These are phyloP conservation scores for Leccinum angustisporum DNA, from an alignment of 1,284 basidiomycete species.

Conservation along the genomic window DNA sequence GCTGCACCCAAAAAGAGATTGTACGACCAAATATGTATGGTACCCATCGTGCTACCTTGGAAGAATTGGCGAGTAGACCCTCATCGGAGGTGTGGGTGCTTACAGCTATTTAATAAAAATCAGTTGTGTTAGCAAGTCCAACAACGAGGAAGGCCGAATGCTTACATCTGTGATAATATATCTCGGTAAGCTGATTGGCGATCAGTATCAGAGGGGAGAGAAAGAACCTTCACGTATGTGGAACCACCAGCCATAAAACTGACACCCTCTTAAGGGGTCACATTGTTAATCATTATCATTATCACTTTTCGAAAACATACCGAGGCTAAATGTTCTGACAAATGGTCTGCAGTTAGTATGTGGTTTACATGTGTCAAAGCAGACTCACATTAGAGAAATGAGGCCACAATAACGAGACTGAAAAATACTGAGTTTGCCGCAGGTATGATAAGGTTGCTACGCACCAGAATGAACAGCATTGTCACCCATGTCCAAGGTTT, in stretches of 20 bases:
- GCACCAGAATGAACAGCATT: neutral
- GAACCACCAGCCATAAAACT: neutral
- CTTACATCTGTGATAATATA: conserved; percentile 1
- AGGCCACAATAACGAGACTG: neutral
- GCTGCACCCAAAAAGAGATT: conserved; percentile 11
- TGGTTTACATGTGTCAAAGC: too few species aligned
- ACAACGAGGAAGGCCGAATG: neutral
- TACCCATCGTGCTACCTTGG: conserved; percentile 3
- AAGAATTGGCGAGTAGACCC: neutral
- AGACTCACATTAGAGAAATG: neutral
- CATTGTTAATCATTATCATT: neutral
- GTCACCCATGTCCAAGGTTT: neutral
- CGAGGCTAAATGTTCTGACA: neutral
- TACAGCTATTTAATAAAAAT: conserved; percentile 9
- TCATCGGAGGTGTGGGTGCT: neutral
- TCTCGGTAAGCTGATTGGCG: neutral
- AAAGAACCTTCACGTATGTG: neutral
- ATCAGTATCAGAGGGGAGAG: neutral
- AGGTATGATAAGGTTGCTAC: neutral
- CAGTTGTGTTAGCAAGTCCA: neutral
- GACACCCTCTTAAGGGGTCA: conserved; percentile 1
- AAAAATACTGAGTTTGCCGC: neutral
- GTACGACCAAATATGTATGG: conserved; percentile 3
- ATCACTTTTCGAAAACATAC: neutral
- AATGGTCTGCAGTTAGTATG: neutral